Conservation (phyloP, 805 yeast genomes). For the Metschnikowia sp. region DNA sequence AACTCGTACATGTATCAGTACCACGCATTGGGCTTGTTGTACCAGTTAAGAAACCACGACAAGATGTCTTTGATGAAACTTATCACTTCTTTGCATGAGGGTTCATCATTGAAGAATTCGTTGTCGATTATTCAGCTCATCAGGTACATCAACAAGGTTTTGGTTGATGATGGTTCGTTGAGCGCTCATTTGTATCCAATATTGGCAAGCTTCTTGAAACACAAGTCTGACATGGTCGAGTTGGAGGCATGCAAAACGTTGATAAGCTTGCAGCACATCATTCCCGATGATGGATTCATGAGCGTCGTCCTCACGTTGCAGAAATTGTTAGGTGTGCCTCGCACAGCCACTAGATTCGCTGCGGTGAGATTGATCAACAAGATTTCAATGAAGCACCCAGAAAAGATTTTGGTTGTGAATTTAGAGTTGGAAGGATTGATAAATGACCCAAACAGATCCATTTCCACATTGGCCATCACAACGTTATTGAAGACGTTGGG, state of each 20-base stretch:
- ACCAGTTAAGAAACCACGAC: constrained; percentile 85
- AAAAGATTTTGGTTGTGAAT: constrained; percentile 73
- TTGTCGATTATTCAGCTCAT: constrained; percentile 83
- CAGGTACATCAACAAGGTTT: constrained; percentile 70
- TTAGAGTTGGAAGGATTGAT: constrained; percentile 82
- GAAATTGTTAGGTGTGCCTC: constrained; percentile 76
- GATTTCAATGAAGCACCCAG: constrained; percentile 78
- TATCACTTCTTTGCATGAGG: constrained; percentile 70
- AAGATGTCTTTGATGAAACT: constrained; percentile 90
- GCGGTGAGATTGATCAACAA: constrained; percentile 88
- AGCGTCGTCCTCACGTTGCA: constrained; percentile 73
- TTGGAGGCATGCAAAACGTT: constrained; percentile 86
- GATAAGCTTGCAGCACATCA: constrained; percentile 49
- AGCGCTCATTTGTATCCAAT: constrained; percentile 58
- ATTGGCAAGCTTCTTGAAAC: constrained; percentile 67
- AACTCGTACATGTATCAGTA: constrained; percentile 86
- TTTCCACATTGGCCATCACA: constrained; percentile 96
- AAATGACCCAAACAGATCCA: constrained; percentile 83
- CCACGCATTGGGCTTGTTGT: constrained; percentile 90
- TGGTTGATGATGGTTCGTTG: constrained; percentile 68
- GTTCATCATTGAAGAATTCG: constrained; percentile 65
- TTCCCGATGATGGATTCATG: constrained; percentile 62
- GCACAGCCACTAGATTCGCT: constrained; percentile 86
- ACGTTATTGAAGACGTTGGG: constrained; percentile 94
- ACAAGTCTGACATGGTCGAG: constrained; percentile 85